Base-by-base conservation (phyloP, 805 yeast species). In the Metschnikowia noctiluminum region DNA sequence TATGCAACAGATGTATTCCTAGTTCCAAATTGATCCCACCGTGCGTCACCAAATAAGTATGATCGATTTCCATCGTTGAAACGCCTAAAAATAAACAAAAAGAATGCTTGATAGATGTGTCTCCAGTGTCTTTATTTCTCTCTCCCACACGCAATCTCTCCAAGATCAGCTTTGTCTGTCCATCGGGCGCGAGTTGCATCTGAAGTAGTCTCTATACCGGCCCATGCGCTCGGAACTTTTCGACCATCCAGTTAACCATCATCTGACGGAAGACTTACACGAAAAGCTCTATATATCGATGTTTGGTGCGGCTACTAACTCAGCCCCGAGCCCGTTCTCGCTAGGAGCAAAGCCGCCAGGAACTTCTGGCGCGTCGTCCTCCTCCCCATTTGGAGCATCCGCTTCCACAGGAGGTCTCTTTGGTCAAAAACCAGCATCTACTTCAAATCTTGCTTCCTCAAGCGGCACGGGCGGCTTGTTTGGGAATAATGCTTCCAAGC, bases 281-380 rank as follows among this genome's bases (percentile, higher is more conserved):
- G 4, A 11, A 45, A 37, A 43, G 13, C 27, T 28, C 28, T 36
- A 28, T 13, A 38, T 16, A 38, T 26, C 39, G 36, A 55, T 55
- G 59, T 55, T 55, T 43, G 57, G 59, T 15, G 47, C 57, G 21
- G 43, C 54, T 11, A 39, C 46, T 16, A 49, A 43, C 30, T 30
- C 42, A 15, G 16, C 49, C 13, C 21, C 54, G 5, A 39, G 42
- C 9, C 42, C 55, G 14, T 46, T 52, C 15, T 45, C 51, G 6
- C 46, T 54, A 16, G 57, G 57, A 6, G 16, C 53, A 9, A 47
- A 47, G 26, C 28, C 49, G 13, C 12, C 45, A 27, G 37, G 31
- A 10, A 40, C 32, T 21, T 31, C 41, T 4, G 45, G 39, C 12
- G 28, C 45, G 13, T 31, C 46, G 21, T 47, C 47, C 2, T 27